phyloP scores from a whole-genome alignment of 768 basidiomycete species.

The Chalciporus piperatus region DNA sequence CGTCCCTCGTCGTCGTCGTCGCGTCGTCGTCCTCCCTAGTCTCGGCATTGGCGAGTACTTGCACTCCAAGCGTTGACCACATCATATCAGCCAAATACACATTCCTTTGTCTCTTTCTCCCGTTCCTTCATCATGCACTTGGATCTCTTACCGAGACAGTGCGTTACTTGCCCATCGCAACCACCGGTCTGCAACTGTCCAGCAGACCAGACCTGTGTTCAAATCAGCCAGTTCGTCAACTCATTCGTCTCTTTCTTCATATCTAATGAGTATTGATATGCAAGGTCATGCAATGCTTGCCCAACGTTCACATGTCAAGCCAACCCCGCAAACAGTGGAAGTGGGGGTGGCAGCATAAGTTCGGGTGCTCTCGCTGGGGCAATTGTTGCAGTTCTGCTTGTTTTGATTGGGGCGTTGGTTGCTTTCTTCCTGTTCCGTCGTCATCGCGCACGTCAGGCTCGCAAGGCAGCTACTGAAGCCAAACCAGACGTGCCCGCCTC shows the following conservation, averaged over 20 bases:
- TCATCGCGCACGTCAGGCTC: conserved; percentile 38
- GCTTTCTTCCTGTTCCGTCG: conserved; percentile 65
- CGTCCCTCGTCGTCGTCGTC: conserved; percentile 2
- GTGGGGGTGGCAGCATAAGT: conserved; percentile 47
- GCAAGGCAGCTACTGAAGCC: conserved; percentile 35
- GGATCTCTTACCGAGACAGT: conserved; percentile 43
- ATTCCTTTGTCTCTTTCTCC: conserved; percentile 32
- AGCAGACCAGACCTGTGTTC: conserved; percentile 54
- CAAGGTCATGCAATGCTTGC: conserved; percentile 61
- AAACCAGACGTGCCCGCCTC: conserved; percentile 66
- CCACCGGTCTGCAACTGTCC: conserved; percentile 53
- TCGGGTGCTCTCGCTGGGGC: conserved; percentile 74
- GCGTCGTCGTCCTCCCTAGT: conserved; percentile 1
- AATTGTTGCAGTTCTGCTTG: conserved; percentile 60
- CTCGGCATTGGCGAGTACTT: conserved; percentile 20
- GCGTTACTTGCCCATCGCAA: conserved; percentile 49
- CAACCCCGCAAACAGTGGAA: conserved; percentile 13
- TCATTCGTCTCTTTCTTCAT: neutral
- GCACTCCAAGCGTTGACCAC: conserved; percentile 22
- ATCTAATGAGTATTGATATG: conserved; percentile 2
- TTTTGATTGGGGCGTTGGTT: conserved; percentile 50
- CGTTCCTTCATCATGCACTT: conserved; percentile 27
- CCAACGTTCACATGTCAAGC: conserved; percentile 50
- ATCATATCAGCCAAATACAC: conserved; percentile 25
- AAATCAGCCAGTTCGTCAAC: conserved; percentile 53